These are phyloP conservation scores for Globisporangium spinosum DNA, from an alignment of 352 stramenopile species.

Conservation along the genomic window DNA sequence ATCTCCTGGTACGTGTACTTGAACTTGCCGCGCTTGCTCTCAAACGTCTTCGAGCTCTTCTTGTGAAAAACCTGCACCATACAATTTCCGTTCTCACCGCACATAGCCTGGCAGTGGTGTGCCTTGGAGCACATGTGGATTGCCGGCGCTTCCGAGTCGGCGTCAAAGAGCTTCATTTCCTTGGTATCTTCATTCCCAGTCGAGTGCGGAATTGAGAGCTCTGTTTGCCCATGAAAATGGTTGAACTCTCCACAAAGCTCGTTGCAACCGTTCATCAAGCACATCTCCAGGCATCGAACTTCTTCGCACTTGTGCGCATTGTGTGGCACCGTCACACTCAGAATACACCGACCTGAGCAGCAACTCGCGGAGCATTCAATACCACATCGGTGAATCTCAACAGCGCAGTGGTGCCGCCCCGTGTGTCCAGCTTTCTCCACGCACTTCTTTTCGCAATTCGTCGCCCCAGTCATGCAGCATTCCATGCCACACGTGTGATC, in stretches of 20 bases:
- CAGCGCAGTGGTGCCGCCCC: constrained; percentile 46
- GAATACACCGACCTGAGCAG: constrained; percentile 42
- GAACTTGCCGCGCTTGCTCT: constrained; percentile 47
- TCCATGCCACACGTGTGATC: constrained; percentile 58
- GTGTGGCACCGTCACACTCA: constrained; percentile 36
- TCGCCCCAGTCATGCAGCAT: constrained; percentile 37
- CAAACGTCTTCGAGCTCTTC: constrained; percentile 61
- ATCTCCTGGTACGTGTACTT: constrained; percentile 79
- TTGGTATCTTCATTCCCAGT: constrained; percentile 43
- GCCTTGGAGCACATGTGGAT: constrained; percentile 58
- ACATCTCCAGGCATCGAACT: constrained; percentile 26
- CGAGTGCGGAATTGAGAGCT: constrained; percentile 39
- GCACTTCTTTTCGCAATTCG: constrained; percentile 56
- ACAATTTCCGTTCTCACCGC: constrained; percentile 56
- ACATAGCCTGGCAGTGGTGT: constrained; percentile 56
- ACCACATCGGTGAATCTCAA: constrained; percentile 54
- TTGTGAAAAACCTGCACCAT: constrained; percentile 66
- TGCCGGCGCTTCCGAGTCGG: constrained; percentile 27
- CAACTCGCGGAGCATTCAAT: constrained; percentile 36
- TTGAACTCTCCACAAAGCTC: constrained; percentile 41
- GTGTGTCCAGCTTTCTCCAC: constrained; percentile 42
- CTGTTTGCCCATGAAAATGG: constrained; percentile 61
- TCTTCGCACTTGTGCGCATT: constrained; percentile 3
- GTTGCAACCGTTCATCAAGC: constrained; percentile 55
- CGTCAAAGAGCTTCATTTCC: constrained; percentile 34